phyloP scores from a whole-genome alignment of 257 asterid species.

The Petunia axillaris region DNA sequence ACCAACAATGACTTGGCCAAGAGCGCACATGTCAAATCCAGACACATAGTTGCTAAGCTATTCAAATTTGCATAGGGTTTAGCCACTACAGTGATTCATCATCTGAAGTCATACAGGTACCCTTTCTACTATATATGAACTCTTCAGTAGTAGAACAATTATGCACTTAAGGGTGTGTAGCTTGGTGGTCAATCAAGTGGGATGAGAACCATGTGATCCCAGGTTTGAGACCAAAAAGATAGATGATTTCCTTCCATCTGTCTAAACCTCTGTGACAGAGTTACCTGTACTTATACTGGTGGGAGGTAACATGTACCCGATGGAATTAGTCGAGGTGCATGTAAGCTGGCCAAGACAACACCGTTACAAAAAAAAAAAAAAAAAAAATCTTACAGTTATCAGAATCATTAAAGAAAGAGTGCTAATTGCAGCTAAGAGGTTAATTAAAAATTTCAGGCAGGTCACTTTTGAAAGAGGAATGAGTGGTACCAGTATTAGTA shows the following conservation, averaged over 20 bases:
- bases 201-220: too few species aligned
- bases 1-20: not conserved
- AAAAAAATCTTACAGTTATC: too few species aligned
- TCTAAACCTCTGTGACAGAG: too few species aligned
- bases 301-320: too few species aligned
- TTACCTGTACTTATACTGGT: too few species aligned
- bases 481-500: slow-evolving; percentile 74
- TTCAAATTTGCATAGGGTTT: not conserved
- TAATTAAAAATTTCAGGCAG: not conserved
- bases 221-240: too few species aligned
- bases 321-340: too few species aligned
- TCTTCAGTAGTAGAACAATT: not conserved
- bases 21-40: slow-evolving; percentile 13
- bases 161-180: not conserved
- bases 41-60: not conserved
- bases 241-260: too few species aligned
- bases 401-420: not conserved
- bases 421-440: not conserved
- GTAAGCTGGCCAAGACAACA: too few species aligned
- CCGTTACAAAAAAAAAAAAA: too few species aligned
- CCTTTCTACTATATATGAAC: not conserved
- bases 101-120: not conserved
- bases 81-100: not conserved
- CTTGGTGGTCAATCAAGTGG: too few species aligned
- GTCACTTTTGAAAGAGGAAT: not conserved